Conservation (phyloP, 2,329 filamentous ascomycete genomes). For the Diaporthe sp. region DNA sequence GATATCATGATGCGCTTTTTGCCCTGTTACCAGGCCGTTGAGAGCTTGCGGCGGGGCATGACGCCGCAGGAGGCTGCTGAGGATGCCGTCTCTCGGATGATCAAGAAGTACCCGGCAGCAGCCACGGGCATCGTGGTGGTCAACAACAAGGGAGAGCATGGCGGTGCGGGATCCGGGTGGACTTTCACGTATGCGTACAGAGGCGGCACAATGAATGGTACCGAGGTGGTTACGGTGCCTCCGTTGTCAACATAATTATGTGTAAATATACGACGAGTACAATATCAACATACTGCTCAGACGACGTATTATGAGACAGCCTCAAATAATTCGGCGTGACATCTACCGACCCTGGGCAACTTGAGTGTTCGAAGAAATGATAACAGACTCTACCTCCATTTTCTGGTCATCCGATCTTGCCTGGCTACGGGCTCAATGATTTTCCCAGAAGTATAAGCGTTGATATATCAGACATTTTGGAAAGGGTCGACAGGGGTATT, state of each 20-base stretch:
- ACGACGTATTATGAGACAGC: too few relatives aligned
- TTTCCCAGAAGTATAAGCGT: neutral
- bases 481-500: neutral
- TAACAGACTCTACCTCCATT: too few relatives aligned
- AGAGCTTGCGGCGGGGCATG: constrained; percentile 65
- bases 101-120: constrained; percentile 60
- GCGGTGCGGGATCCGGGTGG: constrained; percentile 66
- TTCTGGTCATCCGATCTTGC: too few relatives aligned
- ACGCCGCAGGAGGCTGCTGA: constrained; percentile 62
- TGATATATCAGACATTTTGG: too few relatives aligned
- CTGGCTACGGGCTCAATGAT: neutral
- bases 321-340: neutral
- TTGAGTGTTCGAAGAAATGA: too few relatives aligned
- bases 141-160: constrained; percentile 62
- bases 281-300: neutral
- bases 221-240: constrained; percentile 59
- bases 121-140: constrained; percentile 66
- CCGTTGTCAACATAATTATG: constrained; percentile 44
- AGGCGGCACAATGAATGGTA: constrained; percentile 60
- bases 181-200: constrained; percentile 67
- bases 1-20: constrained; percentile 71
- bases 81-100: constrained; percentile 64
- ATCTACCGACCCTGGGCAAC: too few relatives aligned
- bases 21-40: constrained; percentile 70
- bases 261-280: too few relatives aligned